phyloP scores from a whole-genome alignment of 768 basidiomycete species.

The Dentipellis sp. region DNA sequence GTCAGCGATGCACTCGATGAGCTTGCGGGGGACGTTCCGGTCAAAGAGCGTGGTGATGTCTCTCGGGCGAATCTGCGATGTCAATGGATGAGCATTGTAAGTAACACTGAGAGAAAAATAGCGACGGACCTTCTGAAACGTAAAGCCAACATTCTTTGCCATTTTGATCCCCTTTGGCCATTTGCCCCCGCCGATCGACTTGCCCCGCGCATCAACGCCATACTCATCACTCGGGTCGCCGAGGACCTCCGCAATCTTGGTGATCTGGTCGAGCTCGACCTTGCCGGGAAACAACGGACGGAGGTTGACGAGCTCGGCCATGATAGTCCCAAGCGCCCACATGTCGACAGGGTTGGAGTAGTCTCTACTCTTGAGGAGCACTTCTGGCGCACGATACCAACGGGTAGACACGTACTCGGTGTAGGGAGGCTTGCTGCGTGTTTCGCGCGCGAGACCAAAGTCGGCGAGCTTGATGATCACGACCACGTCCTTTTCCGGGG shows the following conservation, averaged over 20 bases:
- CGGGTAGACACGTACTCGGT: constrained; percentile 99
- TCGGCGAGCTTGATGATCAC: constrained; percentile 97
- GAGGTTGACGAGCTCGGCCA: constrained; percentile 93
- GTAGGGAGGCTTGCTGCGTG: constrained; percentile 81
- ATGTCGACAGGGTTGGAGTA: constrained; percentile 98
- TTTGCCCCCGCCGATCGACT: constrained; percentile 72
- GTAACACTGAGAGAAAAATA: background rate
- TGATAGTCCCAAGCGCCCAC: constrained; percentile 98
- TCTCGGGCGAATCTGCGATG: constrained; percentile 48
- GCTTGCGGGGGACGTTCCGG: constrained; percentile 60
- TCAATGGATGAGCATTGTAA: constrained; percentile 3
- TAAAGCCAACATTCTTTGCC: constrained; percentile 76
- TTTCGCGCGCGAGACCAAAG: constrained; percentile 94
- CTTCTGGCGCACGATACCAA: constrained; percentile 99
- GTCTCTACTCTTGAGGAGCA: constrained; percentile 81
- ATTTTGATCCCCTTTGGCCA: constrained; percentile 85
- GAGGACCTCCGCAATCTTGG: constrained; percentile 82
- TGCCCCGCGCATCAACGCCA: constrained; percentile 62
- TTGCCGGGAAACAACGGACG: constrained; percentile 93
- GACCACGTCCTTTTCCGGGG: constrained; percentile 87
- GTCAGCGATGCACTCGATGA: constrained; percentile 89
- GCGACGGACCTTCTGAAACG: constrained; percentile 74
- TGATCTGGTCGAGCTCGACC: constrained; percentile 88
- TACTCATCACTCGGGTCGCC: constrained; percentile 87
- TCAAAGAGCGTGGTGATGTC: constrained; percentile 72